Base-by-base conservation (phyloP, 2,329 filamentous ascomycete species). In the Metarhizium sp. region DNA sequence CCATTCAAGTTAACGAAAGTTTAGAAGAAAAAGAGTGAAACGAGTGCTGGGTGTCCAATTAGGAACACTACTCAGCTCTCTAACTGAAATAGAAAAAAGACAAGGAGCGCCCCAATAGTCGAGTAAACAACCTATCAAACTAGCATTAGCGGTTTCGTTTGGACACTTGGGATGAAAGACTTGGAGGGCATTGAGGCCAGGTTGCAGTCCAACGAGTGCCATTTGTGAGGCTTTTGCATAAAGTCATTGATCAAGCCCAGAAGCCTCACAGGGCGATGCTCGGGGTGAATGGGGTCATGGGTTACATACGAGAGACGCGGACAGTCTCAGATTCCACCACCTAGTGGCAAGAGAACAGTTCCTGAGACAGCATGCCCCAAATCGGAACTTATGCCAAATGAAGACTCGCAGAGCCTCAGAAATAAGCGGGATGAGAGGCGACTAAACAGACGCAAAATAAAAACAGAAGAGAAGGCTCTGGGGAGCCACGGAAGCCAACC, bases 251-350 rank as follows among this genome's bases (percentile, higher is more conserved):
- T 20, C 5, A 45, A n/a, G 40, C 16, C 40, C 6, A 36, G 34
- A 6, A 10, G 34, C 8, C 34, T 36, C 34, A 8, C 10, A 40
- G 11, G 38, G 13, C 11, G 6, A 8, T 30, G 13, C 20, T 30
- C 20, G 3, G 45, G 50, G 50, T 52, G 14, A 30, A 25, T 40
- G 50, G 36, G 40, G 42, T 50, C 40, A 53, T 50, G 50, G 34
- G 32, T 42, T 34, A 55, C 53, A 29, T 57, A 57, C 56, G 45
- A 16, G 50, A 55, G 46, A 55, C 45, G 42, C 13, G 32, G 50
- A 42, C 29, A 30, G 47, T 53, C 50, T 58, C 53, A 49, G 49
- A 52, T 50, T 29, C 49, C 6, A 36, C 16, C 48, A 43, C 43
- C 18, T 38, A 20, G 52, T 34, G 10, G 36, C 13, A 13, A 43